Evolutionary conservation across 176 grass and related monocot species (phyloP).

Genomic region (Carex scoparia): DNA sequence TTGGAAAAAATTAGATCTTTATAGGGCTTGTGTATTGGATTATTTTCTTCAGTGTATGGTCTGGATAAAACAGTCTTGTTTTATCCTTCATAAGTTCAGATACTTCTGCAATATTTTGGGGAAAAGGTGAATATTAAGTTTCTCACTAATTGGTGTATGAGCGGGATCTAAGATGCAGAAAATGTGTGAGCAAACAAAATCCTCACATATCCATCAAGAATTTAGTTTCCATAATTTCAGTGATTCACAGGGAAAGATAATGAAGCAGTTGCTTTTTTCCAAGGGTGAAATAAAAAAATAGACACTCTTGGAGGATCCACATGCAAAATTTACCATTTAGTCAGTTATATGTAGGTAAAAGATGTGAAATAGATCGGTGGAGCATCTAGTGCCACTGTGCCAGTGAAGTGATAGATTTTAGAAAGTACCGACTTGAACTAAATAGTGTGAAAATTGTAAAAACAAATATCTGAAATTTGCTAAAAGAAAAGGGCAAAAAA

Average conservation of each 20-base stretch:
- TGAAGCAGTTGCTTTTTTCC: not conserved
- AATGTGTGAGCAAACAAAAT: not conserved
- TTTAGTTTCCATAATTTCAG: not conserved
- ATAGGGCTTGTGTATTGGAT: not conserved
- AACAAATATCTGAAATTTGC: not conserved
- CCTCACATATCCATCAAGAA: not conserved
- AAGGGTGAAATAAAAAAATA: not conserved
- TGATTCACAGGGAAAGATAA: not conserved
- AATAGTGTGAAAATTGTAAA: not conserved
- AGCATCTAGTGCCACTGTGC: too few relatives aligned
- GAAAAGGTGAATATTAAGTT: not conserved
- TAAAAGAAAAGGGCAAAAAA: not conserved
- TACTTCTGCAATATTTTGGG: not conserved
- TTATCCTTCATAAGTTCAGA: not conserved
- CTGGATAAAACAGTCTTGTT: not conserved
- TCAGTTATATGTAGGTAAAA: not conserved
- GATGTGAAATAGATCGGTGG: not conserved
- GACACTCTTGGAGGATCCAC: not conserved
- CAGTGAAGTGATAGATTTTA: not conserved
- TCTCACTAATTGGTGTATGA: not conserved
- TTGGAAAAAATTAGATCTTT: not conserved
- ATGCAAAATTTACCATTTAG: constrained; percentile 17
- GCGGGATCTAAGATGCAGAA: constrained; percentile 3
- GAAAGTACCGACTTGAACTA: not conserved
- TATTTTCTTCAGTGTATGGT: not conserved